A percentile compares a stretch with the other conserved stretches of the same genome.
These are phyloP conservation scores for Exophiala calicioides DNA, from an alignment of 2,329 filamentous ascomycete genomes.

Conservation along the genomic window DNA sequence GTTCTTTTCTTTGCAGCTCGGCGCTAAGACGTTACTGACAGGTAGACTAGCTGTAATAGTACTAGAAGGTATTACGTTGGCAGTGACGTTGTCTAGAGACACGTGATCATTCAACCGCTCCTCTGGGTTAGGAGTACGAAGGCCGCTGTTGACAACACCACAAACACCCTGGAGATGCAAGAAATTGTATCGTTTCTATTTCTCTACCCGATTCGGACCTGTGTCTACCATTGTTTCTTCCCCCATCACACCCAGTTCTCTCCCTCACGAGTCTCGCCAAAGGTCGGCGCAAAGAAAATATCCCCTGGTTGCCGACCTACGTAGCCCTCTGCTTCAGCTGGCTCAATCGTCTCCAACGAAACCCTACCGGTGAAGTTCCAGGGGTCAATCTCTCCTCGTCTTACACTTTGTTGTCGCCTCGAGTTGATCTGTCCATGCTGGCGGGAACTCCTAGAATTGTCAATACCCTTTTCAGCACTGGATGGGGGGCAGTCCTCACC, in stretches of 20 bases:
- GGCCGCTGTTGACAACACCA: too few species aligned
- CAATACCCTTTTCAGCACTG: neutral
- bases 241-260: neutral
- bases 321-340: neutral
- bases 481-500: neutral
- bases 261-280: neutral
- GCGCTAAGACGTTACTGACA: too few species aligned
- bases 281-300: neutral
- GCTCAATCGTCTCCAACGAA: neutral
- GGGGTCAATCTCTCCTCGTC: conserved; percentile 1
- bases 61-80: too few species aligned
- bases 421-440: neutral
- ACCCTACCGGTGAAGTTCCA: neutral
- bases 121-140: too few species aligned
- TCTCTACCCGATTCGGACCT: neutral
- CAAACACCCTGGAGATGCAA: too few species aligned
- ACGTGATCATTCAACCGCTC: too few species aligned
- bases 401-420: neutral
- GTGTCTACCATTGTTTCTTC: neutral
- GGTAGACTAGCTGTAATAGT: too few species aligned
- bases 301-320: neutral
- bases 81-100: too few species aligned
- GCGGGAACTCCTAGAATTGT: neutral
- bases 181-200: too few species aligned
- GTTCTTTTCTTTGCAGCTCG: too few species aligned